phyloP scores from a whole-genome alignment of 1,284 basidiomycete species.

The Inonotus obliquus region DNA sequence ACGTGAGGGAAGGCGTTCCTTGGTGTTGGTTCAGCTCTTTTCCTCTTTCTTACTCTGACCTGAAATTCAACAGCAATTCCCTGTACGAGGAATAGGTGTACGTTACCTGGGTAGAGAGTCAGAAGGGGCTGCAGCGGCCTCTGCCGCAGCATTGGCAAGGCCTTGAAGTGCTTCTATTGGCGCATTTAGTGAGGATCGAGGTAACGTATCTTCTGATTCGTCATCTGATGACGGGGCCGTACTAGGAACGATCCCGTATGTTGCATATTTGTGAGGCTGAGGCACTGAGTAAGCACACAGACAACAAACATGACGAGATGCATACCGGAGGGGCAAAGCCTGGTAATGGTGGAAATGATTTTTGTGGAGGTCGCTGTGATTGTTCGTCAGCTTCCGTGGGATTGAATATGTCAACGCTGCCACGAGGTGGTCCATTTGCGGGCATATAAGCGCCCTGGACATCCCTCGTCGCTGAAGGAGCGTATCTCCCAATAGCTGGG shows the following conservation, averaged over 20 bases:
- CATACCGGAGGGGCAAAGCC: conserved; percentile 85
- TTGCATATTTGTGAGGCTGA: conserved; percentile 84
- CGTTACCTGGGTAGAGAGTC: conserved; percentile 42
- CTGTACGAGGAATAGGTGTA: not conserved
- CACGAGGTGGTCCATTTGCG: conserved; percentile 24
- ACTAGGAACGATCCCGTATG: conserved; percentile 82
- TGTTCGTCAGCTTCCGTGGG: conserved; percentile 9
- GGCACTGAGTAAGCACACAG: conserved; percentile 15
- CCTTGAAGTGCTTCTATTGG: conserved; percentile 92
- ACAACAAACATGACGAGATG: conserved; percentile 20
- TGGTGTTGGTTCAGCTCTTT: conserved; percentile 81
- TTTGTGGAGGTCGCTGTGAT: conserved; percentile 19
- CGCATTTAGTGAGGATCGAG: conserved; percentile 76
- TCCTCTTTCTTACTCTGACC: conserved; percentile 77
- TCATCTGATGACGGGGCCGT: conserved; percentile 82
- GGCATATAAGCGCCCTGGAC: conserved; percentile 29
- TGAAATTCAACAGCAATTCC: conserved; percentile 3
- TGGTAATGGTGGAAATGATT: conserved; percentile 74
- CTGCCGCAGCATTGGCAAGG: conserved; percentile 88
- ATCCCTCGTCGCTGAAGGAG: conserved; percentile 26
- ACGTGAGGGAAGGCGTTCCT: conserved; percentile 81
- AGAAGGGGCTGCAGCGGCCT: conserved; percentile 75
- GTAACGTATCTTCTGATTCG: conserved; percentile 81
- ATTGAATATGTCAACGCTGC: conserved; percentile 23
- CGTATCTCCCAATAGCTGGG: conserved; percentile 28